Percentiles rank a stretch among this genome's conserved stretches.
Evolutionary conservation across 169 alveolate genomes (phyloP).

Genomic region (Sarcocystis neurona): DNA sequence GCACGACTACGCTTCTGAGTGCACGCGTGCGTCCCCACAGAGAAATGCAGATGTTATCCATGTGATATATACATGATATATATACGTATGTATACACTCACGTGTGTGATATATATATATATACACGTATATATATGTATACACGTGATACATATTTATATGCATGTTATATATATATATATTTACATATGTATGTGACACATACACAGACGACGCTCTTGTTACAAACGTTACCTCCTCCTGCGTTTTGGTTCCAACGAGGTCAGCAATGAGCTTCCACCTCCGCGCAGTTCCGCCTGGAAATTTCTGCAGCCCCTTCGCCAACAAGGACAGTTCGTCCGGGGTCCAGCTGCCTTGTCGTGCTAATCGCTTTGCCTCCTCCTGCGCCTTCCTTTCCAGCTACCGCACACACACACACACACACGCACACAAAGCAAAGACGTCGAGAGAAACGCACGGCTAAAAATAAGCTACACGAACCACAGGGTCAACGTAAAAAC

Average conservation of each 20-base stretch:
- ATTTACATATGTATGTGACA: no score
- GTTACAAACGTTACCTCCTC: slow-evolving; percentile 77
- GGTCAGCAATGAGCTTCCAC: slow-evolving; percentile 84
- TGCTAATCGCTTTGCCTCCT: slow-evolving; percentile 34
- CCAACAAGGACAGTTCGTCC: slow-evolving; percentile 80
- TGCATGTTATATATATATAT: no score
- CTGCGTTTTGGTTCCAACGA: slow-evolving; percentile 77
- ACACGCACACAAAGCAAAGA: slow-evolving; percentile 6
- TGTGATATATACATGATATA: no score
- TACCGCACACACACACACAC: neutral
- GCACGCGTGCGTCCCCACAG: no score
- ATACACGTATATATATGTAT: no score
- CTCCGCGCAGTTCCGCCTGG: slow-evolving; percentile 86
- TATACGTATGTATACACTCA: no score
- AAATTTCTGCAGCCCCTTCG: slow-evolving; percentile 83
- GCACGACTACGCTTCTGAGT: no score
- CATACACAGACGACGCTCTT: no score
- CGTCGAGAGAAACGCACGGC: neutral
- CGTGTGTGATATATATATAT: no score
- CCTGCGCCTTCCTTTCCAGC: slow-evolving; percentile 54
- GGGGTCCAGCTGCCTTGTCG: slow-evolving; percentile 77
- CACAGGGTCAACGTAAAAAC: neutral
- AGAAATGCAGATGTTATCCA: no score
- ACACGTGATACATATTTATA: no score
- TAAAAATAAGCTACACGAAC: neutral